Percentiles rank a stretch among this genome's conserved stretches.
Evolutionary conservation across 129 eudicot genomes (phyloP).

Genomic region (Oenanthe sinensis): DNA sequence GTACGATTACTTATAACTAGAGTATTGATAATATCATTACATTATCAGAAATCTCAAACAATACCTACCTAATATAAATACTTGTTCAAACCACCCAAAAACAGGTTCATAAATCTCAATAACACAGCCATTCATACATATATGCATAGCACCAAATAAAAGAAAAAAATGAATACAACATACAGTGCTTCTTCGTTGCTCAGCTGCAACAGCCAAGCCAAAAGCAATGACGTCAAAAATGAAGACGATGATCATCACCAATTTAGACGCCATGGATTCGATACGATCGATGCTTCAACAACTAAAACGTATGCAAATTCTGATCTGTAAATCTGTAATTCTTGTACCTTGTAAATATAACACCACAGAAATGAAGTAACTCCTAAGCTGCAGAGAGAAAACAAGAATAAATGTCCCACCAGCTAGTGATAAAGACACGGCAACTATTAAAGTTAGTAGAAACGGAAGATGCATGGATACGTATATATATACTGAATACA

Average conservation of each 20-base stretch:
- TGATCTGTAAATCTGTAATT: not conserved
- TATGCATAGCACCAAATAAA: not conserved
- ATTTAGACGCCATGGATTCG: conserved; percentile 46
- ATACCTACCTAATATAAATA: not conserved
- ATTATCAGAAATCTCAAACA: not conserved
- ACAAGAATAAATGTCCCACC: not conserved
- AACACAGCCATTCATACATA: not conserved
- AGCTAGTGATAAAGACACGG: conserved; percentile 2
- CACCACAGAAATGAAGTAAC: not conserved
- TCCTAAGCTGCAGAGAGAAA: not conserved
- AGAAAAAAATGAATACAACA: conserved; percentile 4
- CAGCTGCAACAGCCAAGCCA: conserved; percentile 78
- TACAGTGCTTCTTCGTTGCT: conserved; percentile 68
- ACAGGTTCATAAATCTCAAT: not conserved
- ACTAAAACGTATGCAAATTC: not conserved
- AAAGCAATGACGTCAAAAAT: conserved; percentile 55
- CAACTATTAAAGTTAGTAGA: conserved; percentile 1
- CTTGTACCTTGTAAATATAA: not conserved
- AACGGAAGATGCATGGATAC: not conserved
- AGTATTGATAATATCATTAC: no score
- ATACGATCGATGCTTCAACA: not conserved
- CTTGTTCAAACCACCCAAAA: not conserved
- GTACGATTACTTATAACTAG: not conserved
- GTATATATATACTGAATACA: no score
- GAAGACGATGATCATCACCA: conserved; percentile 35